A percentile compares a stretch with the other conserved stretches of the same genome.
Evolutionary conservation across 805 yeast genomes (phyloP).

Genomic region (Metschnikowia chrysomelidarum): DNA sequence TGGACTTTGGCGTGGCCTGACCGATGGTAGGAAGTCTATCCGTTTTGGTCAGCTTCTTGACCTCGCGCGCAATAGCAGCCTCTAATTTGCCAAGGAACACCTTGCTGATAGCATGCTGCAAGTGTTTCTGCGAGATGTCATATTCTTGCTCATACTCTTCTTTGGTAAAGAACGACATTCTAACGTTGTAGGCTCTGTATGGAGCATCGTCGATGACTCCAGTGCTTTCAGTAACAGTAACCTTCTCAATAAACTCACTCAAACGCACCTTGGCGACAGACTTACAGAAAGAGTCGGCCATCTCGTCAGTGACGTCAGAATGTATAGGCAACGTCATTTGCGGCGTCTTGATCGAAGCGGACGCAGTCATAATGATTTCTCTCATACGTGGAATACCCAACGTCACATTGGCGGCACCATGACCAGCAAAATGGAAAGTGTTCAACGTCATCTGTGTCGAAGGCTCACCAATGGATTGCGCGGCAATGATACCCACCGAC

Average conservation of each 20-base stretch:
- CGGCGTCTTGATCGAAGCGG: conserved; percentile 94
- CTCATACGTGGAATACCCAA: conserved; percentile 99
- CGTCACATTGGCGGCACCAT: conserved; percentile 99
- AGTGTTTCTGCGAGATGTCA: conserved; percentile 77
- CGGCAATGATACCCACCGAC: conserved; percentile 96
- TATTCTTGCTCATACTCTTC: conserved; percentile 83
- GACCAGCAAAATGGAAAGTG: conserved; percentile 99
- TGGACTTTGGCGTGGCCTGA: conserved; percentile 55
- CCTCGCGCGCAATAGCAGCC: conserved; percentile 69
- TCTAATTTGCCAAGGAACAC: conserved; percentile 73
- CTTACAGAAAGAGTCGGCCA: conserved; percentile 92
- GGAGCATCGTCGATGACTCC: conserved; percentile 52
- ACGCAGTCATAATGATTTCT: conserved; percentile 99
- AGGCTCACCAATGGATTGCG: conserved; percentile 98
- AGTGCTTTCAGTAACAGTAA: conserved; percentile 84
- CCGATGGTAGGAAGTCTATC: conserved; percentile 64
- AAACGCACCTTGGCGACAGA: conserved; percentile 80
- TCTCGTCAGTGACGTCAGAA: conserved; percentile 74
- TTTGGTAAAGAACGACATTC: conserved; percentile 70
- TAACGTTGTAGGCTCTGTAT: conserved; percentile 72
- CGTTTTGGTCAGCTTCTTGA: conserved; percentile 71
- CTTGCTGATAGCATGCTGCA: conserved; percentile 64
- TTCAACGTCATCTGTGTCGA: conserved; percentile 98
- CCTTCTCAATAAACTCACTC: conserved; percentile 85
- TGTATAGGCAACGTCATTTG: conserved; percentile 93